phyloP scores from a whole-genome alignment of 2,329 filamentous ascomycete genomes.

The Cytospora chrysosperma region DNA sequence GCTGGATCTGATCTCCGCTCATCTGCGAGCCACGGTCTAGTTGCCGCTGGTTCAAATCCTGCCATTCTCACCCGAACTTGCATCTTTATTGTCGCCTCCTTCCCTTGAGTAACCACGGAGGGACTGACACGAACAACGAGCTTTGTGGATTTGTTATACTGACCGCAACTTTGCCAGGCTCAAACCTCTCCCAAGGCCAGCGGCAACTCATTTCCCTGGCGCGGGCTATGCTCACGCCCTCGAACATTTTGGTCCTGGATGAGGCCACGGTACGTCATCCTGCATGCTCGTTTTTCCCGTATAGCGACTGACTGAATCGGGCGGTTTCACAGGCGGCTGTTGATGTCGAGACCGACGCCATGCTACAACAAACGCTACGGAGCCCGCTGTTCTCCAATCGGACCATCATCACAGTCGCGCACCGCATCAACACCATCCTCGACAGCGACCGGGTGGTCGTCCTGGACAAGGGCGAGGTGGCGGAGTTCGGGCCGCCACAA shows the following conservation, averaged over 20 bases:
- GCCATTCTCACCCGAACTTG: neutral
- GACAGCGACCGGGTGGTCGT: slow-evolving; percentile 88
- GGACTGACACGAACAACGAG: slow-evolving; percentile 6
- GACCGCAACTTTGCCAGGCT: slow-evolving; percentile 55
- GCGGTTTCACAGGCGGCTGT: slow-evolving; percentile 53
- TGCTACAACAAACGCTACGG: slow-evolving; percentile 63
- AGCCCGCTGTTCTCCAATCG: slow-evolving; percentile 76
- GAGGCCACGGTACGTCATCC: slow-evolving; percentile 67
- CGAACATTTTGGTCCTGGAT: slow-evolving; percentile 94
- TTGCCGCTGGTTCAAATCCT: neutral
- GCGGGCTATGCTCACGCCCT: slow-evolving; percentile 88
- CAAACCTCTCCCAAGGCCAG: slow-evolving; percentile 93
- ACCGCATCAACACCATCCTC: slow-evolving; percentile 96
- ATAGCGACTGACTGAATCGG: neutral
- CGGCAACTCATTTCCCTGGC: slow-evolving; percentile 92
- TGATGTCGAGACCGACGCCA: slow-evolving; percentile 66
- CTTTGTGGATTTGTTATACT: slow-evolving; percentile 23
- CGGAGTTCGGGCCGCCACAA: slow-evolving; percentile 86
- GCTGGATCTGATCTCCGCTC: slow-evolving; percentile 3
- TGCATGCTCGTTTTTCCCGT: neutral
- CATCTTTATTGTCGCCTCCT: slow-evolving; percentile 15
- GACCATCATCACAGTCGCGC: slow-evolving; percentile 97
- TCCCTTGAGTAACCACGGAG: slow-evolving; percentile 11
- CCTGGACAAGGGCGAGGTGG: slow-evolving; percentile 83
- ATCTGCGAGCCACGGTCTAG: neutral